Evolutionary conservation across 768 basidiomycete genomes (phyloP), one percentile per base, ranked within the genome.

Genomic region (Polyporus arcularius): DNA sequence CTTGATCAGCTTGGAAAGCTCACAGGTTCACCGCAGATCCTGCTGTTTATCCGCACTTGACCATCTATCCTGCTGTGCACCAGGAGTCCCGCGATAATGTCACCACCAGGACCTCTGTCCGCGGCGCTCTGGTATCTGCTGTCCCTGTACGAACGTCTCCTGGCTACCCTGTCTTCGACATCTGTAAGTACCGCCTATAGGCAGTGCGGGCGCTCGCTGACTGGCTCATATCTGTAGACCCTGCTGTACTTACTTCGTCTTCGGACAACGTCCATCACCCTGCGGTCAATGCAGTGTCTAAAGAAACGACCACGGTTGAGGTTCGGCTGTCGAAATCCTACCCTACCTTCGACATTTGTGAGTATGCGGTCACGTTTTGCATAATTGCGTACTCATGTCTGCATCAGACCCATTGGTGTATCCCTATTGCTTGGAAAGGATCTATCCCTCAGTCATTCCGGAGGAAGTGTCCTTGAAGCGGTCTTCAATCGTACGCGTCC

Each of bases 1-100:
- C 50, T 40, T 14, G 15, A 4, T 43, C 9, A 18, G 12, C 15
- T 26, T 42, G 15, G n/a, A 15, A 16, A 21, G 31, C 39, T 8
- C 40, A 4, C 28, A 16, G 30, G 4, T 16, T 47, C 51, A 40
- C 21, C 9, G 18, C 53, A 80, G 79, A 80, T 67, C 68, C 70
- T 54, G 64, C 75, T 55, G 69, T 73, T 48, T 82, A 83, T 68
- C 79, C 81, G 8, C 76, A 75, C 65, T 63, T 80, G 15, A 54
- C 71, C 46, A 74, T 79, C 51, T 80, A 81, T 63, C 73, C 75
- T n/a, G 54, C 65, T 28, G 47, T 63, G 14, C 53, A 46, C 15
- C 45, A 40, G 42, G 45, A 52, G 21, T 14, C 31, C 16, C 9
- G 56, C 35, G 35, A 43, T 18, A 9, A n/a, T 38, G 49, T 18